Conservation (phyloP, 208 protist species). For the Naegleria lovaniensis region DNA sequence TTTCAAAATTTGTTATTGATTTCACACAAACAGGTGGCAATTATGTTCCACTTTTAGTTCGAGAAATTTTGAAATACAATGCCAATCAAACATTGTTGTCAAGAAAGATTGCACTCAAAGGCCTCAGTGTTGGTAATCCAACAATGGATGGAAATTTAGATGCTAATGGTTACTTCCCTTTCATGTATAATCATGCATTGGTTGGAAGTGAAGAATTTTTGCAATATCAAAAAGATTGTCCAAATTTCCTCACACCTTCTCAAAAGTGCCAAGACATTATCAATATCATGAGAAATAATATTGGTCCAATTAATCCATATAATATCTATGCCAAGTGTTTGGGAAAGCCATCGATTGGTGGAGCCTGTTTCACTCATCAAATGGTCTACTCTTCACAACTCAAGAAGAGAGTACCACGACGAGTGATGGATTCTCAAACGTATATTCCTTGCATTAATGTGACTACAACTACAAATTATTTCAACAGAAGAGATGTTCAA, state of each 20-base stretch:
- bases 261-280: background rate
- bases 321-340: background rate
- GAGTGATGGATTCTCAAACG: background rate
- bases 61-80: background rate
- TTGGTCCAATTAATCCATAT: background rate
- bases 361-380: background rate
- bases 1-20: too few relatives aligned
- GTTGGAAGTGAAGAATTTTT: background rate
- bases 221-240: background rate
- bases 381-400: background rate
- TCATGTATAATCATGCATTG: background rate
- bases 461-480: background rate
- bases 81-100: background rate
- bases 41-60: background rate
- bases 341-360: background rate
- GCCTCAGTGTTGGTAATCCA: background rate
- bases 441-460: background rate
- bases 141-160: background rate
- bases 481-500: background rate
- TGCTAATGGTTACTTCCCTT: background rate
- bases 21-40: background rate
- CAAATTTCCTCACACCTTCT: background rate
- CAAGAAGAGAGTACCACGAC: background rate
- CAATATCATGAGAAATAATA: background rate
- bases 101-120: background rate